Evolutionary conservation across 1,284 basidiomycete genomes (phyloP).

Genomic region (Fomitopsis schrenkii): DNA sequence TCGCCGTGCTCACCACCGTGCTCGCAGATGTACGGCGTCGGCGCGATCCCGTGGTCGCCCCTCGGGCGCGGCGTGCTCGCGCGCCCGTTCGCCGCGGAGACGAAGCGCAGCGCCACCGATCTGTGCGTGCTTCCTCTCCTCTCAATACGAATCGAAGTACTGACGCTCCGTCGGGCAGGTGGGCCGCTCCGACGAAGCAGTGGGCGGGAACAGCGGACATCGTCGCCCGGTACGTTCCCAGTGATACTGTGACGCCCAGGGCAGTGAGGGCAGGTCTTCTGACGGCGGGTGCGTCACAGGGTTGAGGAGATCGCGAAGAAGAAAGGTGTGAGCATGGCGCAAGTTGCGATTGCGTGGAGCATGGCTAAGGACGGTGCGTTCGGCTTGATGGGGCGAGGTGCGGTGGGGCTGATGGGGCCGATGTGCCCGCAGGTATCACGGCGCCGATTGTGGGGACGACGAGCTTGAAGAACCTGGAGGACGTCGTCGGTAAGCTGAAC

Average conservation of each 20-base stretch:
- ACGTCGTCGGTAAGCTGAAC: constrained; percentile 37
- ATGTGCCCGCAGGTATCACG: constrained; percentile 29
- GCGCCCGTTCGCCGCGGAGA: constrained; percentile 25
- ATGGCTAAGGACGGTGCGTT: constrained; percentile 19
- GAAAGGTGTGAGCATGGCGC: constrained; percentile 25
- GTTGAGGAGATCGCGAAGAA: constrained; percentile 43
- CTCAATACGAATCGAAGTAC: too few species aligned
- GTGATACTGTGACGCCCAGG: too few species aligned
- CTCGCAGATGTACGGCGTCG: constrained; percentile 30
- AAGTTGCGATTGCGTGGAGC: constrained; percentile 44
- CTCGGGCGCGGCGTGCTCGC: constrained; percentile 34
- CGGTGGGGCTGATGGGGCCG: constrained; percentile 7
- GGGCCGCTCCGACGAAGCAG: constrained; percentile 18
- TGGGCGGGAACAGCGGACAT: constrained; percentile 10
- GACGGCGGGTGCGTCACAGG: constrained; percentile 7
- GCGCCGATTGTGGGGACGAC: constrained; percentile 55
- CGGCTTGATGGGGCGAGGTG: not conserved
- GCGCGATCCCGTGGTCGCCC: constrained; percentile 40
- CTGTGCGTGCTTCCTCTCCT: constrained; percentile 9
- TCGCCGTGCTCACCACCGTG: too few species aligned
- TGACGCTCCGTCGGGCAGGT: not conserved
- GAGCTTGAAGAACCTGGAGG: constrained; percentile 44
- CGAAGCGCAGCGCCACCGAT: constrained; percentile 23
- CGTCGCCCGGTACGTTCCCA: constrained; percentile 9
- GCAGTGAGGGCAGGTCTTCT: not conserved